Base-by-base conservation (phyloP, 192 early-diverging fungal species). In the Backusella circina region DNA sequence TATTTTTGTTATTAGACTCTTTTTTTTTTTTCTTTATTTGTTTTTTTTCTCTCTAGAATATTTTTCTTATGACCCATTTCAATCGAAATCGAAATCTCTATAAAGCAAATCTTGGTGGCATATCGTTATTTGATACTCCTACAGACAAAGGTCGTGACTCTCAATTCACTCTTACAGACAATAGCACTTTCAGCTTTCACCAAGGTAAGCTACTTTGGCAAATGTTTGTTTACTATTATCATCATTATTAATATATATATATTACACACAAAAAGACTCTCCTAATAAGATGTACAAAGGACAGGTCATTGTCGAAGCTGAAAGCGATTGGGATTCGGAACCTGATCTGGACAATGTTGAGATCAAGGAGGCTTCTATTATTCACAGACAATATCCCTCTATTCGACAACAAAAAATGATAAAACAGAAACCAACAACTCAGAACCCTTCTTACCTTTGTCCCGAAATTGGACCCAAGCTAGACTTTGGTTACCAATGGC, bases 251-350 rank as follows among this genome's bases (percentile, higher is more conserved):
- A 65, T 65, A 28, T 65, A 32, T 31, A 28, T 65, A 28, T 18
- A 28, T 5, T 16, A 16, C n/a, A n/a, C n/a, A n/a, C 18, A 32
- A 65, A 31, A 57, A 57, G 51, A 23, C 23, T 23, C 51, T 5
- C 51, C 51, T 9, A 57, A 57, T 9, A 57, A 57, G 51, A 57
- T 61, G 21, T 28, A 23, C 36, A 37, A 37, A 68, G 33, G 33
- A 38, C 36, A 54, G 61, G n/a, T 73, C 71, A 31, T 61, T 21
- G 15, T 33, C 5, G 69, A 71, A 12, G 9, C 16, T 36, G 69
- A 71, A 41, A 57, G 32, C 32, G 75, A 76, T 71, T 76, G 32
- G 67, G 75, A 76, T 64, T 67, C 74, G 13, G 76, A 77, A 16
- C 28, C 64, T 26, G 70, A 71, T 41, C 26, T 77, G 1, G 76